Evolutionary conservation across 768 basidiomycete genomes (phyloP).

Genomic region (Phanerodontia chrysosporium): DNA sequence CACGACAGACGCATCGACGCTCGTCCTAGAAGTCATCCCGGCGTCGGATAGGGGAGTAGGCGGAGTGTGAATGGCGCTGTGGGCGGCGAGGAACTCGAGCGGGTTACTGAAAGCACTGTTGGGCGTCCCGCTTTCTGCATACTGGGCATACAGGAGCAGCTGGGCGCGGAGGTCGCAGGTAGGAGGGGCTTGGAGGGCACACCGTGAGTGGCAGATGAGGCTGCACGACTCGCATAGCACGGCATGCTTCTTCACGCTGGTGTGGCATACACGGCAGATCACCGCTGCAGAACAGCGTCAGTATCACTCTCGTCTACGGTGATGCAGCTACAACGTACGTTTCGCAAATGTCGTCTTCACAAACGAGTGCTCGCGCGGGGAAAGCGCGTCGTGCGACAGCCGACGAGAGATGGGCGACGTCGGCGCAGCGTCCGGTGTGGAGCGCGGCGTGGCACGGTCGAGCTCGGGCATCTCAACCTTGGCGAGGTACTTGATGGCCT

Average conservation of each 20-base stretch:
- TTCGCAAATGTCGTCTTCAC: slow-evolving; percentile 92
- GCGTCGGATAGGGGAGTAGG: slow-evolving; percentile 54
- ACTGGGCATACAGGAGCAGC: slow-evolving; percentile 73
- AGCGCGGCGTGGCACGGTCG: slow-evolving; percentile 33
- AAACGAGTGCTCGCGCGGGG: slow-evolving; percentile 73
- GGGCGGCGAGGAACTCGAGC: slow-evolving; percentile 39
- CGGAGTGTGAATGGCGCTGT: slow-evolving; percentile 26
- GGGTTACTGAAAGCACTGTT: slow-evolving; percentile 50
- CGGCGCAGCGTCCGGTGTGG: slow-evolving; percentile 38
- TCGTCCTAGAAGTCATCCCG: slow-evolving; percentile 38
- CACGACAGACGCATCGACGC: slow-evolving; percentile 33
- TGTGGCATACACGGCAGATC: slow-evolving; percentile 78
- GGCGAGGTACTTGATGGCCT: slow-evolving; percentile 52
- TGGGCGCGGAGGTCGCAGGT: slow-evolving; percentile 82
- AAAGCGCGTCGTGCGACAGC: slow-evolving; percentile 37
- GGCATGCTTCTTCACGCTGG: slow-evolving; percentile 78
- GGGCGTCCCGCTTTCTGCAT: slow-evolving; percentile 65
- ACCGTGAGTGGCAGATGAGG: slow-evolving; percentile 81
- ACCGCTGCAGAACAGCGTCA: slow-evolving; percentile 51
- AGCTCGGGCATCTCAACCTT: slow-evolving; percentile 41
- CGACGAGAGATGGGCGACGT: slow-evolving; percentile 23
- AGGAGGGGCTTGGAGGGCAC: slow-evolving; percentile 66
- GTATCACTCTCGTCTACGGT: neutral
- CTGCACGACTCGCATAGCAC: slow-evolving; percentile 88
- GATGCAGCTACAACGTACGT: slow-evolving; percentile 50